Base-by-base conservation (phyloP, 2,329 filamentous ascomycete genomes). In the Sarocladiaceae sp. region DNA sequence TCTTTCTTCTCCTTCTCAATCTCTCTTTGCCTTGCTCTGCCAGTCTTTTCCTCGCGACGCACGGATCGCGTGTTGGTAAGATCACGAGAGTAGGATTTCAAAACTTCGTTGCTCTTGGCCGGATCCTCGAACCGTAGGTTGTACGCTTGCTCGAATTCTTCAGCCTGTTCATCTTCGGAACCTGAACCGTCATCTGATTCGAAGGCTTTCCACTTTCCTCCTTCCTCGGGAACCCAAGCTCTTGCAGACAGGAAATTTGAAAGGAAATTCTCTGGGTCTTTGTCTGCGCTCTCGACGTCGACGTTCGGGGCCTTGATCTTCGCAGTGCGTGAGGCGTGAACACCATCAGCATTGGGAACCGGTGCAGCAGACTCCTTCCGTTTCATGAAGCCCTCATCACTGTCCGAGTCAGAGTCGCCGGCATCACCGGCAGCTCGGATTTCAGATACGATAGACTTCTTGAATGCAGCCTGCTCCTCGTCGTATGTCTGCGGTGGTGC, bases 91-190 rank as follows among this genome's bases (percentile, higher is more conserved):
- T 97, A 96, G 5, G 92, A 90, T 62, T 87, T 84, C 28, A 99
- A 76, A 48, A 88, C 85, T 69, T 96, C 90, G 64, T 97, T 97
- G 61, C 89, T 85, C 64, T 89, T 91, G 54, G 80, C 80, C 0
- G 94, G 91, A 61, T 97, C 89, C 66, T 99, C 94, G 63, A 99
- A 99, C 29, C 94, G 87, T 71, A 97, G 73, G 71, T 99, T 99
- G 73, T 96, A 99, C 4, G 92, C 92, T 58, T 88, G 80, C 71
- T 99, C 94, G 62, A 93, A 96, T 55, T 87, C 83, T 40, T 97
- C 93, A 23, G 92, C 92, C 42, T 82, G 79, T 26, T 88, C 84
- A 47, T 90, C 75, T 46, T 79, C 77, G 2, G 78, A 90, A 50
- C 96, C 90, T 10, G 29, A 36, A 57, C 94, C 92, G 0, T 97